Evolutionary conservation across 176 grass and related monocot genomes (phyloP).

Genomic region (Guadua angustifolia): DNA sequence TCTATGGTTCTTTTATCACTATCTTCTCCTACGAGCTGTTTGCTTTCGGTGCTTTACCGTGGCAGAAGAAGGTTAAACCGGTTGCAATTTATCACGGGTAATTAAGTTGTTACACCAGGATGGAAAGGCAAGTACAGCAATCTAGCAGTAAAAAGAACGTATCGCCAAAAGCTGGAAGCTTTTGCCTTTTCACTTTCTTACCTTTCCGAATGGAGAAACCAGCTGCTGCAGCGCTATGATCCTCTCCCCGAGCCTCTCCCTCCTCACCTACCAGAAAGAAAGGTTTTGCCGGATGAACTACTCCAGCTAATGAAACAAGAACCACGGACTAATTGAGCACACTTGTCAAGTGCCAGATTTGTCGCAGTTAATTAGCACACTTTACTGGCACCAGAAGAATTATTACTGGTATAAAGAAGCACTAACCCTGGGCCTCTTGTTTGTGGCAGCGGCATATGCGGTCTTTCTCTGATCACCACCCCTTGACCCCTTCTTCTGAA

Average conservation of each 20-base stretch:
- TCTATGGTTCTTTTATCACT: not conserved
- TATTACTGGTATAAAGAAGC: not conserved
- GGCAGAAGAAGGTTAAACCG: not conserved
- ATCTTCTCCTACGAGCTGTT: not conserved
- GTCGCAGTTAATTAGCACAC: not conserved
- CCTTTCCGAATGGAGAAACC: constrained; percentile 87
- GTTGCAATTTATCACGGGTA: constrained; percentile 4
- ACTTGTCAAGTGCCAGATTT: constrained; percentile 21
- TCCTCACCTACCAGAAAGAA: constrained; percentile 52
- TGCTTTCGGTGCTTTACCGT: constrained; percentile 21
- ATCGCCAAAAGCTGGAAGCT: constrained; percentile 46
- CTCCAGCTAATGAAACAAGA: not conserved
- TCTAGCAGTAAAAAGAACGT: constrained; percentile 28
- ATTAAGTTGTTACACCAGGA: constrained; percentile 24
- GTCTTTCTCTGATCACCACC: constrained; percentile 39
- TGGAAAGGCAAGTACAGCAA: constrained; percentile 21
- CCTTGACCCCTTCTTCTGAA: constrained; percentile 55
- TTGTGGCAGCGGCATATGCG: not conserved
- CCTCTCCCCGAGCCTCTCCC: constrained; percentile 69
- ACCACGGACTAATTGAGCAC: not conserved
- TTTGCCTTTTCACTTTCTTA: constrained; percentile 29
- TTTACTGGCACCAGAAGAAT: not conserved
- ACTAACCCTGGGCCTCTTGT: constrained; percentile 60
- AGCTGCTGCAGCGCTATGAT: constrained; percentile 82
- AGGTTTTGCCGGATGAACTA: not conserved